These are phyloP conservation scores for Cystofilobasidium ferigula DNA, from an alignment of 768 basidiomycete genomes.

Conservation along the genomic window DNA sequence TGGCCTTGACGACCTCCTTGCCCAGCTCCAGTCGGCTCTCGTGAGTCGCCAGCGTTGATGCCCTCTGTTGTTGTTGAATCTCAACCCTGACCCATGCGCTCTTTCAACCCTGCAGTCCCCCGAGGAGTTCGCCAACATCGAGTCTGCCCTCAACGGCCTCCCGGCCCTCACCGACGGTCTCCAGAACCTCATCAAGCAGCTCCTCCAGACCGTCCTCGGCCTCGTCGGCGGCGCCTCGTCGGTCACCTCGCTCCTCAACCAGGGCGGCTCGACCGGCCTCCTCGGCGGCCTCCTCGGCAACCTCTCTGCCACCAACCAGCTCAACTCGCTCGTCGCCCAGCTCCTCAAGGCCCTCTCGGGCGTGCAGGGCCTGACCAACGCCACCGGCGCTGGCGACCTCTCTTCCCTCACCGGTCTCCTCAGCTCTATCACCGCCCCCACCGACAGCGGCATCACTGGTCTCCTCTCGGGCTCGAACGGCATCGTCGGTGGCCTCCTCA, in stretches of 20 bases:
- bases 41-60: background rate
- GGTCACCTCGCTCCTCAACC: background rate
- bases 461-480: background rate
- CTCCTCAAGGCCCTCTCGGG: background rate
- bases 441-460: background rate
- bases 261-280: background rate
- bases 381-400: background rate
- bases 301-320: background rate
- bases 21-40: background rate
- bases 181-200: background rate
- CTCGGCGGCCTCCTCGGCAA: background rate
- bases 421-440: background rate
- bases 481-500: background rate
- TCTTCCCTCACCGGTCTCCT: background rate
- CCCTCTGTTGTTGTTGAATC: background rate
- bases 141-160: background rate
- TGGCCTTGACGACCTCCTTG: background rate
- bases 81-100: background rate
- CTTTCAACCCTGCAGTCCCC: background rate
- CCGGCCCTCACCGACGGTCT: background rate
- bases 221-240: background rate
- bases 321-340: background rate
- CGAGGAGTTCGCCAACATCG: background rate
- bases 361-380: background rate
- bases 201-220: background rate